Conservation (phyloP, 208 protist species). For the Leishmania mexicana region DNA sequence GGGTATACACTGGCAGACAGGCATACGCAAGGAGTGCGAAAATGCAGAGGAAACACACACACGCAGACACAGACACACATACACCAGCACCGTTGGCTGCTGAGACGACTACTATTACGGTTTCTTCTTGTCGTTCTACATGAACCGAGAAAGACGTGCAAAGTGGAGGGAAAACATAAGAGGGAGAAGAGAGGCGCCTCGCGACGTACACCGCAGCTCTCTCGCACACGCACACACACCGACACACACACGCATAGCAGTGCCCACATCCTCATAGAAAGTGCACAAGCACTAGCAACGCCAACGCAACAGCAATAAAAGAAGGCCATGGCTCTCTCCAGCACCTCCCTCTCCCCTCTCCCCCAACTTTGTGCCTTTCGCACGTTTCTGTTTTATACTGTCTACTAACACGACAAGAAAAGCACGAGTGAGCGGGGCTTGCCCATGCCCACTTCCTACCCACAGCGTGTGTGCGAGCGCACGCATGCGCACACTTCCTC, state of each 20-base stretch:
- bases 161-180: neutral
- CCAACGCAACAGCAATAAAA: neutral
- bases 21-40: neutral
- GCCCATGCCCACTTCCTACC: neutral
- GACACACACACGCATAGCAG: neutral
- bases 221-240: neutral
- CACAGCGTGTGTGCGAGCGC: neutral
- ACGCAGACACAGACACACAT: neutral
- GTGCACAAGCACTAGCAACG: too few relatives aligned
- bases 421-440: neutral
- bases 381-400: neutral
- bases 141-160: neutral
- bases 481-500: neutral
- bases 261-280: neutral
- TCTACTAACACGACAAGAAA: conserved; percentile 1
- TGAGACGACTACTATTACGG: neutral
- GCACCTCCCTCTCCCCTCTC: too few relatives aligned
- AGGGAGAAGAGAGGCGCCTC: too few relatives aligned
- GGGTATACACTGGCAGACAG: neutral
- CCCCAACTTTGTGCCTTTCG: neutral
- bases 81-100: neutral
- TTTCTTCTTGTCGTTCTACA: neutral
- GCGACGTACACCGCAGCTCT: neutral
- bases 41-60: neutral
- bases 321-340: too few relatives aligned